These are phyloP conservation scores for Alectoria sarmentosa DNA, from an alignment of 495 filamentous ascomycete genomes.

Conservation along the genomic window DNA sequence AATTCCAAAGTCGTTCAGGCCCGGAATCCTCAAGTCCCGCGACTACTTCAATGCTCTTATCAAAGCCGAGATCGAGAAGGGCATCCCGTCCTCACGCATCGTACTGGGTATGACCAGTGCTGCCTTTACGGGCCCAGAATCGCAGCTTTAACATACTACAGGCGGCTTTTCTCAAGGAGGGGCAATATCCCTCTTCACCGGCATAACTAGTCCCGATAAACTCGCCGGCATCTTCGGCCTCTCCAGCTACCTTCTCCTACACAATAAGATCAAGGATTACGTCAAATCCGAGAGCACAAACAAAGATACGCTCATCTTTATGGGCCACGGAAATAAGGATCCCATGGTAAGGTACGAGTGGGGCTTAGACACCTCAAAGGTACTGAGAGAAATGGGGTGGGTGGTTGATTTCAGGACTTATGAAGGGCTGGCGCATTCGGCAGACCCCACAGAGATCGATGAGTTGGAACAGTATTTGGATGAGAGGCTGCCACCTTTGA, in stretches of 20 bases:
- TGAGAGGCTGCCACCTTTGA: conserved; percentile 52
- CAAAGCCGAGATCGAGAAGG: conserved; percentile 71
- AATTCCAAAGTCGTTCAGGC: not conserved
- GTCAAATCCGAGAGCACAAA: conserved; percentile 60
- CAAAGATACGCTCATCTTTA: conserved; percentile 74
- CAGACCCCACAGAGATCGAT: conserved; percentile 70
- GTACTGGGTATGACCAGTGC: conserved; percentile 66
- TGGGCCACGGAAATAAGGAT: conserved; percentile 78
- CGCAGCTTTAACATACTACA: conserved; percentile 8
- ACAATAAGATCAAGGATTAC: conserved; percentile 59
- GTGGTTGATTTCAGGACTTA: conserved; percentile 73
- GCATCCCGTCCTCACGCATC: conserved; percentile 76
- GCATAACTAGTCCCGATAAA: conserved; percentile 64
- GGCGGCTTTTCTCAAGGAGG: conserved; percentile 57
- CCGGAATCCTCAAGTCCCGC: conserved; percentile 65
- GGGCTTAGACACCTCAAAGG: conserved; percentile 56
- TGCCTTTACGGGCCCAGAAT: conserved; percentile 42
- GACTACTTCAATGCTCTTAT: conserved; percentile 75
- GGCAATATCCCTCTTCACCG: conserved; percentile 54
- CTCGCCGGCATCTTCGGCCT: conserved; percentile 84
- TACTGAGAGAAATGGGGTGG: conserved; percentile 57
- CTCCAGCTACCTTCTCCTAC: conserved; percentile 73
- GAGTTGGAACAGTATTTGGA: conserved; percentile 73
- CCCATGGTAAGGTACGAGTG: conserved; percentile 59
- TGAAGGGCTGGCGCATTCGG: conserved; percentile 65